Percentiles rank a stretch among this genome's conserved stretches.
Evolutionary conservation across 495 filamentous ascomycete species (phyloP).

Genomic region (Hyphodiscus hymeniophilus): DNA sequence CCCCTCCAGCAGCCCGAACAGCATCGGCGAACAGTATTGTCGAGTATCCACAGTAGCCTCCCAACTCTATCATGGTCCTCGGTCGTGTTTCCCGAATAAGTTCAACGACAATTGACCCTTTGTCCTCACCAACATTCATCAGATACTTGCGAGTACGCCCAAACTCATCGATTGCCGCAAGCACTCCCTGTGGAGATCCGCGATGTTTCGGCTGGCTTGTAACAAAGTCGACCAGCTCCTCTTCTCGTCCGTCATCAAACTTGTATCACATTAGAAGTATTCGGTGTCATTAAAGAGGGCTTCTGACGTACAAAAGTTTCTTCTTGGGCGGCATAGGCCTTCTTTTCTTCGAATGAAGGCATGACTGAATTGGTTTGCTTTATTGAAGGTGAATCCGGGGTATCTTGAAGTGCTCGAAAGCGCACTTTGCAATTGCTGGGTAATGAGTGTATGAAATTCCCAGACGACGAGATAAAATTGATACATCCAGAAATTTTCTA

Average conservation of each 20-base stretch:
- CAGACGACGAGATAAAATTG: no score
- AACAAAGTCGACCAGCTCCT: not conserved
- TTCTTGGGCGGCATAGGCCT: no score
- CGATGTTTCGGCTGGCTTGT: not conserved
- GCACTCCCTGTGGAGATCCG: not conserved
- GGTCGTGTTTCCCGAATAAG: not conserved
- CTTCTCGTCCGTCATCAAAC: conserved; percentile 3
- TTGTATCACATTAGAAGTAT: no score
- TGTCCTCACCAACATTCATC: not conserved
- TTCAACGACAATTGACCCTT: not conserved
- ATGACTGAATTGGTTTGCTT: no score
- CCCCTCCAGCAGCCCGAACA: not conserved
- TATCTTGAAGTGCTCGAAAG: no score
- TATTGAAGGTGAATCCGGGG: no score
- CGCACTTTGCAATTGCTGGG: no score
- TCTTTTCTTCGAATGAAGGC: no score
- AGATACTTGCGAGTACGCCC: not conserved
- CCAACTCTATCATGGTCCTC: not conserved
- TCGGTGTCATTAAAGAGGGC: no score
- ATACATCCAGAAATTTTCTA: no score
- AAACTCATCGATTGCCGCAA: not conserved
- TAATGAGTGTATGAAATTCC: no score
- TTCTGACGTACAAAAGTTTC: no score
- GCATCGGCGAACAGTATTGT: not conserved
- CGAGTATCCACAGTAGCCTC: not conserved